Base-by-base conservation (phyloP, 1,284 basidiomycete species). In the Ceratobasidium sp. region DNA sequence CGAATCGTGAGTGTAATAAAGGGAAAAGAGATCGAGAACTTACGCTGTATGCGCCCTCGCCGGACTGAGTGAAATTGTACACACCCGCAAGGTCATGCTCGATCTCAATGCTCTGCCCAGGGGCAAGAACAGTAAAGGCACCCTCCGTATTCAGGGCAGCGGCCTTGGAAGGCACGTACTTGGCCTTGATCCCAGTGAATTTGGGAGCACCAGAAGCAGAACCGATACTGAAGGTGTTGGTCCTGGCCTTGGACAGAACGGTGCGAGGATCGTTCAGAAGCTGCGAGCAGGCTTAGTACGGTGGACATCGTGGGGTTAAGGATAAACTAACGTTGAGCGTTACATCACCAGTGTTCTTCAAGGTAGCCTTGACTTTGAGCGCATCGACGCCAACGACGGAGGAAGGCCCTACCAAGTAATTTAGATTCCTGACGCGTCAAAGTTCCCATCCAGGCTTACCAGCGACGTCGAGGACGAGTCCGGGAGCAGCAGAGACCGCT, bases 171-270 rank as follows among this genome's bases (percentile, higher is more conserved):
- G 62, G 62, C 34, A 54, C 62, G 35, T 65, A 65, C 50, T 65
- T 65, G 49, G 27, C 38, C 40, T 43, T 40, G 50, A 65, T 52
- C 0, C 62, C 62, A 20, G 62, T 65, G 25, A 65, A 65, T 10
- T 20, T 43, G 34, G 62, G 62, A 13, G 49, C 31, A 15, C 62
- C 62, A 15, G 62, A 53, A 10, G 34, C 62, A 22, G 62, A 65
- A 34, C 35, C 35, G 75, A 84, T 81, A 68, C 62, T 57, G 75
- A 84, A 84, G 49, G 80, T 79, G 70, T 84, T 73, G 31, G 82
- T 79, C 47, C 80, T 79, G 58, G 82, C 71, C 53, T 76, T 77
- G 64, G 78, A 78, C 38, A 67, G 50, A 29, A 67, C 25, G 13
- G 62, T 67, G 0, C 53, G 49, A 27, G 50, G 62, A 49, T 67